These are phyloP conservation scores for Leccinum ochraceum DNA, from an alignment of 768 basidiomycete species.

Conservation along the genomic window DNA sequence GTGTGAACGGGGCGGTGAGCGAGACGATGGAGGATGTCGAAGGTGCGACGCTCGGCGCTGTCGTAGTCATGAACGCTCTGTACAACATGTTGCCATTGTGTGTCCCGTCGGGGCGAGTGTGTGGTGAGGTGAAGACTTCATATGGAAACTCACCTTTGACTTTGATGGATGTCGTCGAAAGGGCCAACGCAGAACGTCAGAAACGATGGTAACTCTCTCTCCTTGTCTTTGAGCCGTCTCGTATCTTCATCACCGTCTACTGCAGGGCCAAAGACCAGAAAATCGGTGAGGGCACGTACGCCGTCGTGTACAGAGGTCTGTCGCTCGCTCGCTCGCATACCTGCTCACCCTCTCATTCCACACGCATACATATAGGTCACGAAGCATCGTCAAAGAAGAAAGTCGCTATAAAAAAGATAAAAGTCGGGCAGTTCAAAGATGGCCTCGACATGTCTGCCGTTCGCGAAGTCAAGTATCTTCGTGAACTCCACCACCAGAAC, in stretches of 20 bases:
- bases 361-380: slow-evolving; percentile 60
- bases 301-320: slow-evolving; percentile 90
- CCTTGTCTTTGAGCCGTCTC: not conserved
- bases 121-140: not conserved
- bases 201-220: slow-evolving; percentile 53
- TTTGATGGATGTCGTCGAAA: slow-evolving; percentile 79
- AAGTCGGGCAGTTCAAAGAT: slow-evolving; percentile 95
- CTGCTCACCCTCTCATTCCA: slow-evolving; percentile 1
- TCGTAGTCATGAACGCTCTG: slow-evolving; percentile 25
- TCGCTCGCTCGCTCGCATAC: not conserved
- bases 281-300: slow-evolving; percentile 92
- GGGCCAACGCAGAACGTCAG: slow-evolving; percentile 72
- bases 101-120: not conserved
- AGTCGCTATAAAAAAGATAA: slow-evolving; percentile 98
- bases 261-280: slow-evolving; percentile 78
- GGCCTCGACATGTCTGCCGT: slow-evolving; percentile 99
- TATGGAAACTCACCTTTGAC: slow-evolving; percentile 7
- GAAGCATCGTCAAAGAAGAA: slow-evolving; percentile 75
- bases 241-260: slow-evolving; percentile 11
- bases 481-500: slow-evolving; percentile 92
- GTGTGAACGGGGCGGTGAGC: slow-evolving; percentile 39
- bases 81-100: slow-evolving; percentile 30
- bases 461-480: slow-evolving; percentile 95
- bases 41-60: not conserved
- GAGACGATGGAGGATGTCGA: slow-evolving; percentile 28